A percentile compares a stretch with the other conserved stretches of the same genome.
Conservation (phyloP, 805 yeast genomes). For the Dipodascopsis uninucleata region DNA sequence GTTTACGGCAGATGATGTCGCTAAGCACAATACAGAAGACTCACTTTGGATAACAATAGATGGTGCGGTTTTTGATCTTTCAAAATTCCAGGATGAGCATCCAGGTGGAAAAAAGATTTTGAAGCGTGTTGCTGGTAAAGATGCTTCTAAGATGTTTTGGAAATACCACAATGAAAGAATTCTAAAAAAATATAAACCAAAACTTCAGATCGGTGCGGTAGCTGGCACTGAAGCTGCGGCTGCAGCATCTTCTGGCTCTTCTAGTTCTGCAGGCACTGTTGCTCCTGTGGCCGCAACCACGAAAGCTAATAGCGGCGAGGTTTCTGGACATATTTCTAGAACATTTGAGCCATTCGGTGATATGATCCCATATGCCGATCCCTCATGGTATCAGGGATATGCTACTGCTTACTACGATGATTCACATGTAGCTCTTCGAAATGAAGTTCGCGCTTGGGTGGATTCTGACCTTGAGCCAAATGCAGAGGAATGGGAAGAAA, state of each 20-base stretch:
- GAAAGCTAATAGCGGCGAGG: neutral
- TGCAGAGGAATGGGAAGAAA: conserved; percentile 44
- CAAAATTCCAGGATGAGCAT: conserved; percentile 68
- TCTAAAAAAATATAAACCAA: conserved; percentile 29
- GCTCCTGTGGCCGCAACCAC: neutral
- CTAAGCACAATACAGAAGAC: conserved; percentile 66
- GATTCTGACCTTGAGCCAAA: conserved; percentile 40
- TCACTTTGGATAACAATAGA: conserved; percentile 83
- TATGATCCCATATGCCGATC: conserved; percentile 41
- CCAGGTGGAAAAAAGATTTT: conserved; percentile 80
- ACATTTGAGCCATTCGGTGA: conserved; percentile 30
- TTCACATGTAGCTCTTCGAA: conserved; percentile 41
- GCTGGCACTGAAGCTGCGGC: conserved; percentile 4
- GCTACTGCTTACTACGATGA: conserved; percentile 40
- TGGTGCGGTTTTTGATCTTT: conserved; percentile 68
- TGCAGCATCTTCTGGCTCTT: conserved; percentile 8
- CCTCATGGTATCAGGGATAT: conserved; percentile 42
- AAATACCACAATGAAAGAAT: conserved; percentile 43
- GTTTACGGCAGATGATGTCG: conserved; percentile 47
- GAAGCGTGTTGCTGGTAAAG: conserved; percentile 68
- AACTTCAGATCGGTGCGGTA: conserved; percentile 24
- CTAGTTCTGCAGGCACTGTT: conserved; percentile 5
- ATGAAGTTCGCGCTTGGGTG: conserved; percentile 41
- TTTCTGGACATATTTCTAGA: conserved; percentile 5
- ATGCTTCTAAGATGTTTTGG: conserved; percentile 65